Evolutionary conservation across 163 green algal genomes (phyloP).

Genomic region (Coccomyxa subellipsoidea): DNA sequence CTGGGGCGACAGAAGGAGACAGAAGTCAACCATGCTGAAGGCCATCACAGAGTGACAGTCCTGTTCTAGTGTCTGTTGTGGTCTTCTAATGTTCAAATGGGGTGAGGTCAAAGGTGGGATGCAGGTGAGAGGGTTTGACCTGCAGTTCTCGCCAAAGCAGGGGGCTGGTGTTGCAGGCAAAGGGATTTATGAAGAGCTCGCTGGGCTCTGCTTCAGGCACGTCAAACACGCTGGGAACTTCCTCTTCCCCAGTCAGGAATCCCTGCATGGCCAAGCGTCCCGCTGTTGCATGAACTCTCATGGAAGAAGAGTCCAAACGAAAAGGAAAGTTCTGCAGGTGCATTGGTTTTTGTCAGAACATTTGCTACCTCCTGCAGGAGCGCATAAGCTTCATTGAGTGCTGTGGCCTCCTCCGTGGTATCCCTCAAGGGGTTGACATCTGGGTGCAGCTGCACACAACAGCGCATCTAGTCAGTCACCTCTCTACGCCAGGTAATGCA

Average conservation of each 20-base stretch:
- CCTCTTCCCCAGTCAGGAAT: background rate
- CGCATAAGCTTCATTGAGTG: slow-evolving; percentile 41
- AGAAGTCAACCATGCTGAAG: no score
- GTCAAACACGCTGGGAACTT: slow-evolving; percentile 33
- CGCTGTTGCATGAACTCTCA: background rate
- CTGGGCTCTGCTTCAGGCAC: slow-evolving; percentile 20
- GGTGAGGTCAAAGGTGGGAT: no score
- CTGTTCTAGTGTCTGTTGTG: no score
- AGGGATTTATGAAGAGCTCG: slow-evolving; percentile 48
- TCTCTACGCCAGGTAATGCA: background rate
- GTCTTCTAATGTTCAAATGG: no score
- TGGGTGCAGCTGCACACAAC: slow-evolving; percentile 27
- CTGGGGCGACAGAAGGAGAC: no score
- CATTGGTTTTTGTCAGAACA: background rate
- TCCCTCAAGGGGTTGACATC: slow-evolving; percentile 33
- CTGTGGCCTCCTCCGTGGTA: slow-evolving; percentile 25
- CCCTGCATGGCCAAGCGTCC: background rate
- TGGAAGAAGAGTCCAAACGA: background rate
- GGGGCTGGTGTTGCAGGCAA: slow-evolving; percentile 31
- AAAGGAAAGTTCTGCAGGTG: background rate
- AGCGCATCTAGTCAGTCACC: background rate
- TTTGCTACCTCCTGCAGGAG: background rate
- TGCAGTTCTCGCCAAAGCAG: slow-evolving; percentile 47
- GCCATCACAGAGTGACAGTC: no score
- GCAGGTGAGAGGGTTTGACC: background rate